phyloP scores from a whole-genome alignment of 768 basidiomycete species.

The Auriscalpium microsporum region DNA sequence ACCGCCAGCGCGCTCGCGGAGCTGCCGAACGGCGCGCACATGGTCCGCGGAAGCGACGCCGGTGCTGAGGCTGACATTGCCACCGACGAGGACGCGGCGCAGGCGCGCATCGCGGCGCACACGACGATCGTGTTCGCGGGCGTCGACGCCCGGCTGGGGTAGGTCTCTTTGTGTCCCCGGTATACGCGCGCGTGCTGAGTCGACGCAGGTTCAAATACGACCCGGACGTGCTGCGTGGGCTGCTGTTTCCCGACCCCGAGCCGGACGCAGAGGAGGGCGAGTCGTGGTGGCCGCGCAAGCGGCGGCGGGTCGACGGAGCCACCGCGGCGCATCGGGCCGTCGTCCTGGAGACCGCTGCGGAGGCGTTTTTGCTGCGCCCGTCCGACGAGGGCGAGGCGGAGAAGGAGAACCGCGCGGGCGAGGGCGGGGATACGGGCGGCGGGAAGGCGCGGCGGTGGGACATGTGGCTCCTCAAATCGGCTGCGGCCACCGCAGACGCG shows the following conservation, averaged over 20 bases:
- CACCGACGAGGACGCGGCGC: constrained; percentile 7
- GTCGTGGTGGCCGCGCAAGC: neutral
- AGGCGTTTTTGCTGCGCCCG: constrained; percentile 21
- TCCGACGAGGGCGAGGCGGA: constrained; percentile 6
- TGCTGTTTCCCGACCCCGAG: constrained; percentile 10
- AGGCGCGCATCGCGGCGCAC: constrained; percentile 10
- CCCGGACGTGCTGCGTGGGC: constrained; percentile 18
- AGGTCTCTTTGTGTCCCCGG: neutral
- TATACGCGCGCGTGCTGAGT: neutral
- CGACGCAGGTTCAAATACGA: constrained; percentile 23
- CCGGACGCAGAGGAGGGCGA: constrained; percentile 2
- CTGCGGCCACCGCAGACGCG: neutral
- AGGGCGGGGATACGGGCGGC: constrained; percentile 1
- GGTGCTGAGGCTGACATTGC: constrained; percentile 2
- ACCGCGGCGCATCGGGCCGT: constrained; percentile 12
- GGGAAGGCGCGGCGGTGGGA: constrained; percentile 7
- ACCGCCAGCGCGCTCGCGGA: constrained; percentile 9
- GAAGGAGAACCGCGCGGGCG: constrained; percentile 2
- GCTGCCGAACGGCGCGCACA: constrained; percentile 1
- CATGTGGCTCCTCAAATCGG: constrained; percentile 11
- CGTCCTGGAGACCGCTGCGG: constrained; percentile 22
- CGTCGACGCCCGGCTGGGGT: constrained; percentile 7
- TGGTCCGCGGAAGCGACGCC: constrained; percentile 2
- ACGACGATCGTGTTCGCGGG: constrained; percentile 13
- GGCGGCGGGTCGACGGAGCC: constrained; percentile 3